A percentile compares a stretch with the other conserved stretches of the same genome.
Conservation (phyloP, 225 moss, liverwort and hornwort species). For the Rhytidiadelphus loreus region DNA sequence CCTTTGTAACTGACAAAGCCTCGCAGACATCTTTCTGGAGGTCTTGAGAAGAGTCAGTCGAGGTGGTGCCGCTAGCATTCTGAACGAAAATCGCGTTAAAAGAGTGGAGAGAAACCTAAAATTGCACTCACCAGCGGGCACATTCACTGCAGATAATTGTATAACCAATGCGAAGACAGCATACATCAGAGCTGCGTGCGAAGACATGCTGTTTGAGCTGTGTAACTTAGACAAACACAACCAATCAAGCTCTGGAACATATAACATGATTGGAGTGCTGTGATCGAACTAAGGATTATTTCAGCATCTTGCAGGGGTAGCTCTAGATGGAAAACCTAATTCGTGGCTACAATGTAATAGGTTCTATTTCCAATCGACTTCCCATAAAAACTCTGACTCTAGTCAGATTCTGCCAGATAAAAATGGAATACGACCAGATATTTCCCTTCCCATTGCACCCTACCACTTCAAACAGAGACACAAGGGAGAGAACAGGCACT, state of each 20-base stretch:
- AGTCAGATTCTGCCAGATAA: background rate
- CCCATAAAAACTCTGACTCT: background rate
- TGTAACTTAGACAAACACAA: background rate
- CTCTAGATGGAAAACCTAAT: slow-evolving; percentile 19
- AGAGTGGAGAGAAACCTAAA: slow-evolving; percentile 6
- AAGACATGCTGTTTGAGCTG: background rate
- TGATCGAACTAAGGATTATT: background rate
- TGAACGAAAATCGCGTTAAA: slow-evolving; percentile 2
- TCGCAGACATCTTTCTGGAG: background rate
- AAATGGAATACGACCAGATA: slow-evolving; percentile 1
- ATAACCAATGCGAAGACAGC: background rate
- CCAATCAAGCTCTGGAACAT: background rate
- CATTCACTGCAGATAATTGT: background rate
- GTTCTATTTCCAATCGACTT: background rate
- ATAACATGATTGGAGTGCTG: background rate
- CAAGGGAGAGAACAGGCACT: slow-evolving; percentile 10
- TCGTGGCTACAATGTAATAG: background rate
- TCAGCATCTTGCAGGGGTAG: background rate
- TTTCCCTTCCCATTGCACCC: background rate
- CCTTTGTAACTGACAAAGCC: background rate
- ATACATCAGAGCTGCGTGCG: background rate
- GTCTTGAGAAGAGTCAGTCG: background rate
- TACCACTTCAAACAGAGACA: slow-evolving; percentile 14
- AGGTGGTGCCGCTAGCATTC: background rate
- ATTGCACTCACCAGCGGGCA: background rate